Conservation (phyloP, 164 flowering plant genomes). For the Brasenia schreberi region DNA sequence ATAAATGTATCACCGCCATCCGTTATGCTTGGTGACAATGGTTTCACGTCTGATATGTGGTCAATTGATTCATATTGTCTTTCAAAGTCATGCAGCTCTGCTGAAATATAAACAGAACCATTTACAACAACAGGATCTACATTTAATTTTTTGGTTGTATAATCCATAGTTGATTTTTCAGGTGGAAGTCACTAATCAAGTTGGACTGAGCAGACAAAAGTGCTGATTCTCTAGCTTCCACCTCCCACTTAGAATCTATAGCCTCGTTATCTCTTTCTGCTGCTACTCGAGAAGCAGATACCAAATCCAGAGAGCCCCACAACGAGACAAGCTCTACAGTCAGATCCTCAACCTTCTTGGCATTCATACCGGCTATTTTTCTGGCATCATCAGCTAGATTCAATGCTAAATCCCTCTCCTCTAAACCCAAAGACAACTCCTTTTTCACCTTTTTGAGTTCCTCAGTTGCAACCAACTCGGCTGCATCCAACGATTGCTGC, state of each 20-base stretch:
- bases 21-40: constrained; percentile 15
- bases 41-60: constrained; percentile 14
- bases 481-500: constrained; percentile 16
- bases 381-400: constrained; percentile 11
- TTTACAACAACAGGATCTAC: constrained; percentile 13
- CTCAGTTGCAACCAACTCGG: constrained; percentile 9
- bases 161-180: neutral
- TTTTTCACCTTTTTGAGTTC: constrained; percentile 9
- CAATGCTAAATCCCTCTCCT: constrained; percentile 13
- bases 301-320: constrained; percentile 14
- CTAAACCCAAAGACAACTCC: constrained; percentile 7
- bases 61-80: neutral
- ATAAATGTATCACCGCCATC: constrained; percentile 20
- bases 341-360: constrained; percentile 13
- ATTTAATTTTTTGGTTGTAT: constrained; percentile 8
- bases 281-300: neutral
- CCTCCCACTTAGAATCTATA: neutral
- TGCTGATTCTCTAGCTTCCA: constrained; percentile 5
- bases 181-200: constrained; percentile 11
- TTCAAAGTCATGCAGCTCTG: constrained; percentile 29
- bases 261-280: neutral
- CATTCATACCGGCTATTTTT: constrained; percentile 6
- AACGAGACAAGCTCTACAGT: constrained; percentile 19
- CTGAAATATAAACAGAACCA: constrained; percentile 53
- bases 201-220: neutral